Conservation (phyloP, 1,284 basidiomycete genomes). For the Puccinia polysora region DNA sequence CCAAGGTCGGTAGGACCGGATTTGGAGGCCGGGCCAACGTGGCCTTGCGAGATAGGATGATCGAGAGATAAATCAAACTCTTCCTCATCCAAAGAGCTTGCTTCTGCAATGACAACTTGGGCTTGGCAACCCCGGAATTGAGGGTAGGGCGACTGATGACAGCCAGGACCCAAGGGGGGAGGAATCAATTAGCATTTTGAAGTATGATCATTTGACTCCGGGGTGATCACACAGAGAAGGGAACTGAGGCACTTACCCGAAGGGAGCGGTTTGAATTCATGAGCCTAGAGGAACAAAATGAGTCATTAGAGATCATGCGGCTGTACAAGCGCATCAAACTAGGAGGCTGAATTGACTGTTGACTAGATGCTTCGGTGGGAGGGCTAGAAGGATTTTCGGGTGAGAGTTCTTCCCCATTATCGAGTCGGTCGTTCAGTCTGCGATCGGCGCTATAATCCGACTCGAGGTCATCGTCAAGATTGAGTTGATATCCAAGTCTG, state of each 20-base stretch:
- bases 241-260: neutral
- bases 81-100: conserved; percentile 26
- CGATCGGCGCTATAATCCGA: neutral
- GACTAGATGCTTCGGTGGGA: neutral
- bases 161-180: neutral
- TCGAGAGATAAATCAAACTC: conserved; percentile 33
- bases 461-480: neutral
- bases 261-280: neutral
- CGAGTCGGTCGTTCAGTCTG: neutral
- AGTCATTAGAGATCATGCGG: too few relatives aligned
- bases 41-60: neutral
- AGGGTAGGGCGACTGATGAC: neutral
- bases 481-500: conserved; percentile 31
- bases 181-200: neutral
- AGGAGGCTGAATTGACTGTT: too few relatives aligned
- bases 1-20: neutral
- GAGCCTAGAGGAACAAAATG: neutral
- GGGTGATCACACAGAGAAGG: neutral
- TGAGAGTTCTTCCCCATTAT: neutral
- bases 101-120: conserved; percentile 20
- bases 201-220: neutral
- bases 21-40: neutral
- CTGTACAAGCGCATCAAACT: too few relatives aligned
- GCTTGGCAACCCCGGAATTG: neutral
- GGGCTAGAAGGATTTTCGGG: neutral